Evolutionary conservation across 2,329 filamentous ascomycete genomes (phyloP), one percentile per base, ranked within the genome.

Genomic region (Aureobasidium sp.): DNA sequence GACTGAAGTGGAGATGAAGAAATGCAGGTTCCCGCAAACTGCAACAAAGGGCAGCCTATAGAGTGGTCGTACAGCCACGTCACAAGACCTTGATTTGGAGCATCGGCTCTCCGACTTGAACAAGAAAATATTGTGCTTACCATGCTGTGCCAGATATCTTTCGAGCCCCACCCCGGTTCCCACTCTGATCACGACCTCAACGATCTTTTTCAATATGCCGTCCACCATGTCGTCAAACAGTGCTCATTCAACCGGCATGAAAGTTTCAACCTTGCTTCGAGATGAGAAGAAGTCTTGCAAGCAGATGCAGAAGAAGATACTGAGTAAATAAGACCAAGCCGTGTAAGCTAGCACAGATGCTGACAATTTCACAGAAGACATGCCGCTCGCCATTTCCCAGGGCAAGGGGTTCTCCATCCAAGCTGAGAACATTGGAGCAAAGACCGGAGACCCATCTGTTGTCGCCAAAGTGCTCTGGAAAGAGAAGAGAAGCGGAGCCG

Each of bases 281-380:
- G 36, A 59, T 9, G 57, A 59, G 27, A 59, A 59, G 29, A 49
- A 42, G 30, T 36, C 34, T 21, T 59, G 57, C 29, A 59, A 59
- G 10, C 34, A 21, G 27, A 50, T 59, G 36, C 44, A 61, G 30
- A 61, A 61, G 58, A 45, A 53, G 39, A 61, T 61, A 7, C 58
- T 61, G 30, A 52, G 58, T 53, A 30, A 27, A 48, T 2, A 5
- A n/a, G 11, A 29, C n/a, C 29, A 13, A 29, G 10, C n/a, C 13
- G 29, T 9, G 30, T 29, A n/a, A 44, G 47, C n/a, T 52, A 5
- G 5, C 27, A 36, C 57, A 27, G 13, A 52, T 3, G 53, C 55
- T 60, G 57, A 60, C 47, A 3, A 36, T 3, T 0, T 37, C 11
- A 25, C 37, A 61, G 58, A 53, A 7, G 58, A 61, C 16, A 53